Base-by-base conservation (phyloP, 768 basidiomycete genomes). In the Rhodotorula babjevae region DNA sequence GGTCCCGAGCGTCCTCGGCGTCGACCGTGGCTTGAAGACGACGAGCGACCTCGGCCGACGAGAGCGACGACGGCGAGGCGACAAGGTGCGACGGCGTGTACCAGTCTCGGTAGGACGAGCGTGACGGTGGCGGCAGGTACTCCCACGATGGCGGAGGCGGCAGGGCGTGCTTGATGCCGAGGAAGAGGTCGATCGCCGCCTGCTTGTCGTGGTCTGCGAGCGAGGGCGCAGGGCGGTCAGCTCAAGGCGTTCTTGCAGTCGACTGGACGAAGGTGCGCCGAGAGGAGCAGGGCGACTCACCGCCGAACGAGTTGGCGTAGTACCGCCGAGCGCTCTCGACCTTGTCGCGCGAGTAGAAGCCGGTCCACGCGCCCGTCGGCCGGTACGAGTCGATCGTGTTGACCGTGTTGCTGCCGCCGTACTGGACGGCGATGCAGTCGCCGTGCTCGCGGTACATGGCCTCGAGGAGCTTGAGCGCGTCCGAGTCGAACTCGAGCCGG, bases 361-460 rank as follows among this genome's bases (percentile, higher is more conserved):
- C 60, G 15, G 92, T 93, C 8, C 29, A 50, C 33, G 29, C 33
- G 31, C 47, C 31, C 15, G 36, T 1, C 42, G 92, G 87, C 55
- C 94, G 87, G 78, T 97, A 98, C 2, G 92, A 96, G 80, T 98
- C 94, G 14, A 97, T 92, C 4, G 94, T 85, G 78, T 97, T 98
- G 58, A 98, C 94, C 16, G 98, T 87, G 0, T 93, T 92, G 78
- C 92, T 93, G 2, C 96, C 96, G 0, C 93, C 96, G 78, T 99
- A 99, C 79, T 99, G 95, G 73, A 96, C 83, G 0, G 95, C 94
- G 69, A 98, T 87, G 1, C 93, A 77, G 58, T 80, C 79, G 18
- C 94, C 80, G 56, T 94, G 68, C 10, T 96, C 93, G 79, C 95
- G 93, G 80, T 94, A 97, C 93, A 99, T 97, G 82, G 96, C 93